Conservation (phyloP, 1,284 basidiomycete species). For the Cerioporus squamosus region DNA sequence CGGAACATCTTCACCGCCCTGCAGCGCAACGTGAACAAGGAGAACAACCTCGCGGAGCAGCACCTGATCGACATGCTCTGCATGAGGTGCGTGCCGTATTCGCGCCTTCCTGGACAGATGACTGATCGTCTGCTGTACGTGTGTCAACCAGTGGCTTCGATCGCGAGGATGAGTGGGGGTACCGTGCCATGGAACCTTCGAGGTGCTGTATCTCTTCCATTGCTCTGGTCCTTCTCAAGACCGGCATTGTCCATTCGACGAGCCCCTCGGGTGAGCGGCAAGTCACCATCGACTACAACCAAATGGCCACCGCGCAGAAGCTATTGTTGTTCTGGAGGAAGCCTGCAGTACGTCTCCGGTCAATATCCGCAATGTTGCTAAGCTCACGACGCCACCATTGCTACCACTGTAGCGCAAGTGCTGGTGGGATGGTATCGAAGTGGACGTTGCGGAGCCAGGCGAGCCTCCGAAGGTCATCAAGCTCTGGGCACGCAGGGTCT, state of each 20-base stretch:
- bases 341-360: constrained; percentile 80
- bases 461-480: constrained; percentile 69
- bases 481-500: constrained; percentile 97
- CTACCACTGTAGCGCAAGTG: constrained; percentile 82
- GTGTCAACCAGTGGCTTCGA: constrained; percentile 80
- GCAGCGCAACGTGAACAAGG: constrained; percentile 98
- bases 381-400: not conserved
- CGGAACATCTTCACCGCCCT: constrained; percentile 96
- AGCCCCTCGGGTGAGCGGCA: constrained; percentile 59
- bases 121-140: constrained; percentile 6
- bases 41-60: constrained; percentile 98
- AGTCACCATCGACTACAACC: constrained; percentile 84
- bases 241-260: constrained; percentile 84
- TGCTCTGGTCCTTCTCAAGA: constrained; percentile 96
- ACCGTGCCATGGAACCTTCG: constrained; percentile 92
- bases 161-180: constrained; percentile 97
- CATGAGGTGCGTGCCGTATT: constrained; percentile 77
- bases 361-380: constrained; percentile 2
- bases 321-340: constrained; percentile 98
- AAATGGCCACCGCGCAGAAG: constrained; percentile 98
- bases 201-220: constrained; percentile 98
- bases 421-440: constrained; percentile 99
- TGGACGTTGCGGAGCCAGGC: constrained; percentile 71
- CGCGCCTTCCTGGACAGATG: not conserved
- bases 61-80: constrained; percentile 99